Conservation (phyloP, 2,329 filamentous ascomycete species). For the Ophiostoma montium region DNA sequence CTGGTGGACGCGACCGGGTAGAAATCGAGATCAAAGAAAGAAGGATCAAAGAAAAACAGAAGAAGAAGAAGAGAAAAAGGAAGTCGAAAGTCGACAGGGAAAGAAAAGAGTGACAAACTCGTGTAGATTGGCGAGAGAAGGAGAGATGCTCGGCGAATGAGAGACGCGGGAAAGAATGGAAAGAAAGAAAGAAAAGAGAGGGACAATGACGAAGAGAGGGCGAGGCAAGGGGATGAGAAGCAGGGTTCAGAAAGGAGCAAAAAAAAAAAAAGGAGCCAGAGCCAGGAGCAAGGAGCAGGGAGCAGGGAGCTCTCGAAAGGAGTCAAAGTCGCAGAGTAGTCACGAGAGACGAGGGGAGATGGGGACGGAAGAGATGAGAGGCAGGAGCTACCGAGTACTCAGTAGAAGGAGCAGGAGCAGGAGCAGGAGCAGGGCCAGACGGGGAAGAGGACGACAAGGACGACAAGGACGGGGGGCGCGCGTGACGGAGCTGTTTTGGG, state of each 20-base stretch:
- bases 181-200: not conserved
- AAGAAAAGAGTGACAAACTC: not conserved
- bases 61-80: not conserved
- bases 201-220: not conserved
- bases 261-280: not conserved
- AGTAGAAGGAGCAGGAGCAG: not conserved
- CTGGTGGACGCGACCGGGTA: too few species aligned
- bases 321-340: too few species aligned
- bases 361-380: not conserved
- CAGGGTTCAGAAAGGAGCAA: not conserved
- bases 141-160: not conserved
- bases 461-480: not conserved
- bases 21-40: not conserved
- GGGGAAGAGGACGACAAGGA: not conserved
- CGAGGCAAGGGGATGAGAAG: not conserved
- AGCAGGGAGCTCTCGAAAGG: too few species aligned
- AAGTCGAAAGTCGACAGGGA: not conserved
- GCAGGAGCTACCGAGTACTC: too few species aligned
- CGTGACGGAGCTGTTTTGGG: not conserved
- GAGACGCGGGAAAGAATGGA: not conserved
- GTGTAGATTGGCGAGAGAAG: not conserved
- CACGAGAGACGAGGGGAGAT: too few species aligned
- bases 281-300: not conserved
- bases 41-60: not conserved
- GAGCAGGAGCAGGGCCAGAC: not conserved